Base-by-base conservation (phyloP, 371 early-diverging fungal genomes). In the Rozella allomycis region DNA sequence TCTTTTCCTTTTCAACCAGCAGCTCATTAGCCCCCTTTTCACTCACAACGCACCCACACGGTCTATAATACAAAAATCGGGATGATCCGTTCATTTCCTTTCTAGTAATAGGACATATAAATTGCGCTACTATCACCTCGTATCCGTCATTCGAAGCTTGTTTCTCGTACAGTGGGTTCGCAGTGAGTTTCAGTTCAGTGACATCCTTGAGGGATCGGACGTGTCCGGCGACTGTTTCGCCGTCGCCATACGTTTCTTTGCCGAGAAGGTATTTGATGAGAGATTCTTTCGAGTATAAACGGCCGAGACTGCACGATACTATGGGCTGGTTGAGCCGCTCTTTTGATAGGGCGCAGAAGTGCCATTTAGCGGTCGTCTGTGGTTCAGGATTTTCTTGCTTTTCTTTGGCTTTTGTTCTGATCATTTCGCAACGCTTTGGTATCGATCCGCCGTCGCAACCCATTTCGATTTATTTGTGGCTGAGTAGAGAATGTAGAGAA, bases 401-500 rank as follows among this genome's bases (percentile, higher is more conserved):
- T n/a, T 61, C 60, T 37, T 64, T 72, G 30, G 69, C 60, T 49
- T 83, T 84, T 41, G 74, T 68, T 55, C 80, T 82, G 35, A 93
- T 87, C 33, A 93, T 69, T 42, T 90, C 94, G 47, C 67, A 70
- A 26, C 94, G 66, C 48, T 72, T 70, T 31, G 90, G 94, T 45
- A 93, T 93, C 28, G 76, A 73, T 41, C 94, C 91, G 30, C 91
- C 94, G 61, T 90, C 94, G 52, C 80, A 75, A 46, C 86, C 85
- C 82, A 83, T 83, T 11, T 35, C 46, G 25, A n/a, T n/a, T n/a
- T n/a, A n/a, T n/a, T n/a, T n/a, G n/a, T n/a, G n/a, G n/a, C n/a
- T n/a, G n/a, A n/a, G n/a, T n/a, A n/a, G n/a, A n/a, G n/a, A n/a
- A n/a, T n/a, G n/a, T n/a, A n/a, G n/a, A n/a, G n/a, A n/a, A n/a